These are phyloP conservation scores for Podila epicladia DNA, from an alignment of 192 early-diverging fungal genomes.

Conservation along the genomic window DNA sequence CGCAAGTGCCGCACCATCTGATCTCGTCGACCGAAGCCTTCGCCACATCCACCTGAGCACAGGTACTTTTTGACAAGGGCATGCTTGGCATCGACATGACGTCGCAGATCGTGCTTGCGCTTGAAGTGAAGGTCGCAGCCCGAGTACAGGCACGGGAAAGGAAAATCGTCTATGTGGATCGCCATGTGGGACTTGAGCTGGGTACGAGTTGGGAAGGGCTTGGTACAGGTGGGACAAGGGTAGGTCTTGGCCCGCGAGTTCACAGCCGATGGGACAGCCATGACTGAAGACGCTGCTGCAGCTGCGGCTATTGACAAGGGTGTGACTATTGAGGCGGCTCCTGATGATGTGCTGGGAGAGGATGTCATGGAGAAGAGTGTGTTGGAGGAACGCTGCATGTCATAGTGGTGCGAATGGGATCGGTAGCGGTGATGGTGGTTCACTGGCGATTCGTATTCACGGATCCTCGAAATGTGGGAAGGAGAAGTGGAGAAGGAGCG, in stretches of 20 bases:
- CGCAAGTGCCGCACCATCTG: conserved; percentile 45
- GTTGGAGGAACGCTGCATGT: neutral
- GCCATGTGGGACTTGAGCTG: conserved; percentile 53
- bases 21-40: conserved; percentile 47
- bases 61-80: conserved; percentile 49
- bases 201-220: conserved; percentile 44
- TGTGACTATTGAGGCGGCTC: neutral
- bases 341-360: neutral
- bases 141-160: conserved; percentile 45
- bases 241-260: conserved; percentile 27
- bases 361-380: neutral
- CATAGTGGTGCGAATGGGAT: neutral
- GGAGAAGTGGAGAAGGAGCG: neutral
- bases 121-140: conserved; percentile 51
- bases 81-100: conserved; percentile 55
- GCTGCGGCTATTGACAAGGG: conserved; percentile 1
- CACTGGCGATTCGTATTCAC: neutral
- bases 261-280: neutral
- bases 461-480: no score
- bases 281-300: conserved; percentile 1
- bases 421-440: neutral
- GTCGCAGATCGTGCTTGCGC: conserved; percentile 54
- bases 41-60: conserved; percentile 43
- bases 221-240: conserved; percentile 43
- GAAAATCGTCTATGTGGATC: conserved; percentile 50